Evolutionary conservation across 1,284 basidiomycete genomes (phyloP).

Genomic region (Cryptococcus amylolentus): DNA sequence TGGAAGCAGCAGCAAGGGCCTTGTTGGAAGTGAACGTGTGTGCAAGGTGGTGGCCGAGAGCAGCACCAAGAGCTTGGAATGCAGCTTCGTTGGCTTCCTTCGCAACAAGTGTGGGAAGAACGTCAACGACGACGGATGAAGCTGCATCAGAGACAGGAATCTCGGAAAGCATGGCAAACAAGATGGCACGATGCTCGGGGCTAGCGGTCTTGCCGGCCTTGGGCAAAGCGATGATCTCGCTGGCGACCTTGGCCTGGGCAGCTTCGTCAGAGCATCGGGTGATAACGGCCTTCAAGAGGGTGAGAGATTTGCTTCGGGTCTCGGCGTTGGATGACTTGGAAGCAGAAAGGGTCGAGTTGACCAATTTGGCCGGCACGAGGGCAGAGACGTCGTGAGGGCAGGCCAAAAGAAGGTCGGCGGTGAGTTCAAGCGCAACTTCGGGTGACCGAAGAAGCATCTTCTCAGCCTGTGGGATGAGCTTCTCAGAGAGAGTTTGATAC

Average conservation of each 20-base stretch:
- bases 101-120: conserved; percentile 59
- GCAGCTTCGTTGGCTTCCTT: conserved; percentile 74
- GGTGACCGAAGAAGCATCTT: conserved; percentile 46
- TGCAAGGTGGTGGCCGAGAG: conserved; percentile 61
- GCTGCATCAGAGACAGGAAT: conserved; percentile 57
- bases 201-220: conserved; percentile 78
- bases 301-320: conserved; percentile 60
- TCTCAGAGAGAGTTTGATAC: conserved; percentile 27
- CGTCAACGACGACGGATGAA: conserved; percentile 59
- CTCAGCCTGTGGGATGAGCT: conserved; percentile 44
- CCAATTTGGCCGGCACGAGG: conserved; percentile 61
- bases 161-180: conserved; percentile 70
- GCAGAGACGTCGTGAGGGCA: conserved; percentile 55
- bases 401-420: conserved; percentile 34
- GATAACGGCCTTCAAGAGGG: conserved; percentile 62
- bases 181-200: conserved; percentile 74
- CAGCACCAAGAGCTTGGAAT: conserved; percentile 56
- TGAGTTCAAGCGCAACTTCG: conserved; percentile 44
- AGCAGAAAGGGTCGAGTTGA: conserved; percentile 63
- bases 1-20: conserved; percentile 53
- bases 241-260: conserved; percentile 51
- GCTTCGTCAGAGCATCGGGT: conserved; percentile 42
- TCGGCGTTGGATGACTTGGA: conserved; percentile 72
- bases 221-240: conserved; percentile 68
- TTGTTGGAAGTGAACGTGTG: conserved; percentile 55